A percentile compares a stretch with the other conserved stretches of the same genome.
Evolutionary conservation across 208 protist species (phyloP).

Genomic region (Entamoeba invadens): DNA sequence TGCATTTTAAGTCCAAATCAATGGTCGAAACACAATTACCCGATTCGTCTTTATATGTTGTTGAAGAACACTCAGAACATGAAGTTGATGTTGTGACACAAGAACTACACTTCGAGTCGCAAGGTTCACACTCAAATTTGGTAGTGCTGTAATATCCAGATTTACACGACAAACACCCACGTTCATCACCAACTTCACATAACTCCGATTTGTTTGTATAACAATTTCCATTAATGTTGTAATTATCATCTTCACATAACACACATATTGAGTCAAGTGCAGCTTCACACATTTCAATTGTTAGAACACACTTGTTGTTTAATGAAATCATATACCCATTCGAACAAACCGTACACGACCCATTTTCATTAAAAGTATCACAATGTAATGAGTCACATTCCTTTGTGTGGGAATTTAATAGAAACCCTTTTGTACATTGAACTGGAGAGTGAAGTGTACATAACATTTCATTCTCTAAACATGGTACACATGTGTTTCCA

Average conservation of each 20-base stretch:
- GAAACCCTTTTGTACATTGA: too few species aligned
- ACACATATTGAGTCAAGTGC: not conserved
- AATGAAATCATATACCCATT: too few species aligned
- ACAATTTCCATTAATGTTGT: not conserved
- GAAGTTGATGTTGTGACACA: not conserved
- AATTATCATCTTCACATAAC: not conserved
- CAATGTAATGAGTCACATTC: too few species aligned
- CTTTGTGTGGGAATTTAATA: too few species aligned
- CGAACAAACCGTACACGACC: too few species aligned
- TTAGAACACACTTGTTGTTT: too few species aligned
- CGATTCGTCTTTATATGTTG: not conserved
- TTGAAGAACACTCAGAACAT: not conserved
- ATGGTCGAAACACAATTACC: not conserved
- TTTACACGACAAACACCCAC: not conserved
- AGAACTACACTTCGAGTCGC: not conserved
- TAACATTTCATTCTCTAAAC: too few species aligned
- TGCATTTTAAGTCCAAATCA: not conserved
- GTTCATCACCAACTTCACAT: not conserved
- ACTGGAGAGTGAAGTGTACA: too few species aligned
- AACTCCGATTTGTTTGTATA: not conserved
- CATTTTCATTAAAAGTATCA: too few species aligned
- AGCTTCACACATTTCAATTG: too few species aligned
- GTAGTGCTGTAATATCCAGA: not conserved
- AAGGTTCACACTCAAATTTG: not conserved
- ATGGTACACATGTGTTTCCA: not conserved